A percentile compares a stretch with the other conserved stretches of the same genome.
Conservation (phyloP, 257 asterid genomes). For the Haberlea rhodopensis region DNA sequence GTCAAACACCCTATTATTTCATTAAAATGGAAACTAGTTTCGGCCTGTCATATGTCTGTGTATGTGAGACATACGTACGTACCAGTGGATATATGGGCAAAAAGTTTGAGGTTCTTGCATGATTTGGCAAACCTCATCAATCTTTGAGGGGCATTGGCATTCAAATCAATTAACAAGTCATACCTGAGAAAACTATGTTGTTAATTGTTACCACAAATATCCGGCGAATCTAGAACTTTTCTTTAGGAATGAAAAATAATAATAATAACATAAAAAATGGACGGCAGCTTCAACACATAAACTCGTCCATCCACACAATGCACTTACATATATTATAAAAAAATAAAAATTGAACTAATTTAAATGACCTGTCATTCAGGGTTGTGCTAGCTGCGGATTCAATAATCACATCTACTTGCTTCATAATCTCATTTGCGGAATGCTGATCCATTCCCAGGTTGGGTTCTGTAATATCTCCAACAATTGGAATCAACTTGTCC, state of each 20-base stretch:
- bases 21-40: neutral
- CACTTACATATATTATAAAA: too few species aligned
- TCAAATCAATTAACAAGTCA: constrained; percentile 37
- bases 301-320: too few species aligned
- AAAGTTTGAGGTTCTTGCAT: constrained; percentile 47
- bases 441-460: constrained; percentile 34
- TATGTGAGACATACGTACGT: neutral
- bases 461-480: constrained; percentile 33
- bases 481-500: constrained; percentile 31
- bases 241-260: too few species aligned
- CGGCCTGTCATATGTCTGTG: neutral
- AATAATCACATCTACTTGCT: constrained; percentile 31
- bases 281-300: too few species aligned
- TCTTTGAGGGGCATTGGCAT: constrained; percentile 44
- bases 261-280: too few species aligned
- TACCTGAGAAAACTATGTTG: constrained; percentile 28
- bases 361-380: constrained; percentile 31
- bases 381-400: constrained; percentile 39
- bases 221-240: too few species aligned
- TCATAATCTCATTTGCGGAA: neutral
- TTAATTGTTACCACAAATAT: neutral
- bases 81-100: constrained; percentile 46
- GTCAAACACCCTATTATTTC: neutral
- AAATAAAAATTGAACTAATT: too few species aligned
- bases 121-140: constrained; percentile 50